Base-by-base conservation (phyloP, 139 green algal species). In the Tetraselmis chui region DNA sequence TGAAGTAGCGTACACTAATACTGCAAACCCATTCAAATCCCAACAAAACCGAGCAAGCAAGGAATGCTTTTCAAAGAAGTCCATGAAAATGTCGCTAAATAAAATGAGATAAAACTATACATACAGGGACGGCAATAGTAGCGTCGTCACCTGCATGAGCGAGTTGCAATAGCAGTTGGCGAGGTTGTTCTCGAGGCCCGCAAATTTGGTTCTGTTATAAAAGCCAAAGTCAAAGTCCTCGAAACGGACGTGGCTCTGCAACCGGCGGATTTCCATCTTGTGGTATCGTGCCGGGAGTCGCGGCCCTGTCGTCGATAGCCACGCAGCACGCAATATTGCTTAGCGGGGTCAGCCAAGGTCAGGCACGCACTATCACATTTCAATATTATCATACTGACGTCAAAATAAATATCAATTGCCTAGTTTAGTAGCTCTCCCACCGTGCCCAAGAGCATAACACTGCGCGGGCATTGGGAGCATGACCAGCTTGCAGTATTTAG, bases 81-180 rank as follows among this genome's bases (percentile, higher is more conserved):
- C 23, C 23, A 80, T 23, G 24, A 23, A 80, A 80, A 80, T 23
- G 23, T 75, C 59, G 23, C 59, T n/a, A n/a, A 23, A 23, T 23
- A 75, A n/a, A 23, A 23, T 23, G 23, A n/a, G 59, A 23, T 23
- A 75, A 23, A 23, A 75, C 59, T n/a, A n/a, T 23, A 23, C 59
- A 75, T 75, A 23, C 23, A 23, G 23, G 23, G 59, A 75, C 59
- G 23, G 23, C 59, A 23, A 23, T n/a, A n/a, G n/a, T n/a, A n/a
- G n/a, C 30, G 29, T 0, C n/a, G 85, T 0, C 23, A 92, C 93
- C 91, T 98, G 95, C 32, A 98, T 84, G 82, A 99, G 83, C 18
- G 96, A 84, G 86, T 99, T 98, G 79, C 90, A 93, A 85, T 98
- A 98, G 84, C 89, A 95, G 88, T 98, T 98, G 78, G 94, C 88